Evolutionary conservation across 768 basidiomycete species (phyloP).

Genomic region (Rhizopogon roseolus): DNA sequence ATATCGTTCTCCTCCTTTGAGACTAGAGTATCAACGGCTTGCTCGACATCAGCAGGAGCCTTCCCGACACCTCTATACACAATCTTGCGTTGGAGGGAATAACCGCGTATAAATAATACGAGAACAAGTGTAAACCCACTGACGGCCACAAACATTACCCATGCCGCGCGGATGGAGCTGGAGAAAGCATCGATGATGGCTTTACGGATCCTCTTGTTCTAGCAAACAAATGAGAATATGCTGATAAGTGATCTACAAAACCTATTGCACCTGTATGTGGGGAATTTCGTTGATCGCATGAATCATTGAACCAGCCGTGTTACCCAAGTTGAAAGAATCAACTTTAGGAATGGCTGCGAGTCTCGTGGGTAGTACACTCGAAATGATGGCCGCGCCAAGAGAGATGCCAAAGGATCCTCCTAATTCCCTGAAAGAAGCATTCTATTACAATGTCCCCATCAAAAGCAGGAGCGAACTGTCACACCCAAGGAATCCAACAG

Average conservation of each 20-base stretch:
- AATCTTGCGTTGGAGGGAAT: conserved; percentile 51
- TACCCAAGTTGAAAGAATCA: conserved; percentile 24
- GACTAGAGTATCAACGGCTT: conserved; percentile 5
- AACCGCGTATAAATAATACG: conserved; percentile 51
- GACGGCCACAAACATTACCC: conserved; percentile 61
- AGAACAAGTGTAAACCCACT: conserved; percentile 46
- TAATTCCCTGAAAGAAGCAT: conserved; percentile 40
- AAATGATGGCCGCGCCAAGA: conserved; percentile 66
- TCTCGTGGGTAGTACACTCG: conserved; percentile 41
- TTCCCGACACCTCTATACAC: conserved; percentile 30
- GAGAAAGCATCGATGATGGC: conserved; percentile 59
- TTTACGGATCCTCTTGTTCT: conserved; percentile 47
- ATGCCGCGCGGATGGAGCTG: conserved; percentile 55
- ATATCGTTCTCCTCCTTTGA: not conserved
- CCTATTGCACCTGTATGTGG: conserved; percentile 15
- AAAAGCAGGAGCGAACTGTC: not conserved
- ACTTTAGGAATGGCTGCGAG: conserved; percentile 30
- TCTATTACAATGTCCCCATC: not conserved
- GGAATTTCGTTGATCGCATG: conserved; percentile 42
- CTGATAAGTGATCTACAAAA: conserved; percentile 8
- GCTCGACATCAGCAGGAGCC: conserved; percentile 19
- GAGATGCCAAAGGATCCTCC: conserved; percentile 79
- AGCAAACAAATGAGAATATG: not conserved
- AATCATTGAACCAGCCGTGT: conserved; percentile 38
- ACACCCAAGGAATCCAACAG: conserved; percentile 67